A percentile compares a stretch with the other conserved stretches of the same genome.
Evolutionary conservation across 352 stramenopile genomes (phyloP).

Genomic region (Phytophthora nicotianae): DNA sequence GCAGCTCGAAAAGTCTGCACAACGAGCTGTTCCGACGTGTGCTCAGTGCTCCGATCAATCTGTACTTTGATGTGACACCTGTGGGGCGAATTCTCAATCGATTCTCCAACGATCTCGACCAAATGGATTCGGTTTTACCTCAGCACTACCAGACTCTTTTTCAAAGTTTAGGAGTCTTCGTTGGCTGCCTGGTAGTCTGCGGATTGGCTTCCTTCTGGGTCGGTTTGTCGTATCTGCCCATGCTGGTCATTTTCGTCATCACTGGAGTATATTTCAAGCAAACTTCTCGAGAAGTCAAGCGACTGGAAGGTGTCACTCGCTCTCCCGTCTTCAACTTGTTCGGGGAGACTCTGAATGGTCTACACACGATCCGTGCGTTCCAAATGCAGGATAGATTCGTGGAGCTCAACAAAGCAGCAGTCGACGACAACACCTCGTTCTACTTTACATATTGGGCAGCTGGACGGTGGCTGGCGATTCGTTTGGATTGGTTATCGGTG

Average conservation of each 20-base stretch:
- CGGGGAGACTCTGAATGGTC: constrained; percentile 89
- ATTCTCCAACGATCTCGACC: constrained; percentile 57
- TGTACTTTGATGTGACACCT: constrained; percentile 62
- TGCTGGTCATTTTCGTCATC: constrained; percentile 58
- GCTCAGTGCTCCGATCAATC: constrained; percentile 44
- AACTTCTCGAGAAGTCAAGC: constrained; percentile 87
- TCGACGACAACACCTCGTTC: constrained; percentile 49
- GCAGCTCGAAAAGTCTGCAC: constrained; percentile 35
- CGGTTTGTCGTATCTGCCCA: constrained; percentile 59
- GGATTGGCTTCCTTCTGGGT: constrained; percentile 47
- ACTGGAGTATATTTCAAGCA: constrained; percentile 87
- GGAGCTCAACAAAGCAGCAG: constrained; percentile 42
- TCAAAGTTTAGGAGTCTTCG: constrained; percentile 36
- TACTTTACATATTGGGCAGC: constrained; percentile 60
- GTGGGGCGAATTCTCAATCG: constrained; percentile 56
- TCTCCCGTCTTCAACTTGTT: constrained; percentile 93
- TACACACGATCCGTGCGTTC: constrained; percentile 90
- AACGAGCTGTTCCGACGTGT: constrained; percentile 46
- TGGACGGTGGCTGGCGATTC: constrained; percentile 93
- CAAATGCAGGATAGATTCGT: constrained; percentile 40
- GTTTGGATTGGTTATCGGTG: constrained; percentile 74
- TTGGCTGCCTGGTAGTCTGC: constrained; percentile 48
- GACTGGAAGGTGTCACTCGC: constrained; percentile 89
- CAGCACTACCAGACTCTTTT: constrained; percentile 43
- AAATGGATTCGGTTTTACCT: constrained; percentile 47